These are phyloP conservation scores for Phytophthora ramorum DNA, from an alignment of 352 stramenopile species.

Conservation along the genomic window DNA sequence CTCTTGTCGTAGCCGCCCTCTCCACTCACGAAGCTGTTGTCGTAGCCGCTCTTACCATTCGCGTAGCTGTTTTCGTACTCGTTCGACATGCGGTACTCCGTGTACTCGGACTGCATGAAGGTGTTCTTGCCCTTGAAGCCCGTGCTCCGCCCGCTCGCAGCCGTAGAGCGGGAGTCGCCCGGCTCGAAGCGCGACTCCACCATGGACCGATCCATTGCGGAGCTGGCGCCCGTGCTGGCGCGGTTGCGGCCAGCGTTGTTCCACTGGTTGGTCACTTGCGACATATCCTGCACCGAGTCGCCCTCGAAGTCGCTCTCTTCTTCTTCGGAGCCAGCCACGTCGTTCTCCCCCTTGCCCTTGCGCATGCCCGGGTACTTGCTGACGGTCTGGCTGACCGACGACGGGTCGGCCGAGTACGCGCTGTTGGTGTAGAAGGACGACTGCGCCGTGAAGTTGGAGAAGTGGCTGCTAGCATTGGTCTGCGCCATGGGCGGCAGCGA, in stretches of 20 bases:
- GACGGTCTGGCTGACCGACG: slow-evolving; percentile 22
- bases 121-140: slow-evolving; percentile 20
- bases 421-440: slow-evolving; percentile 39
- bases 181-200: slow-evolving; percentile 21
- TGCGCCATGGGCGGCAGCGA: slow-evolving; percentile 48
- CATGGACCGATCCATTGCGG: slow-evolving; percentile 22
- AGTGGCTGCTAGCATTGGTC: slow-evolving; percentile 33
- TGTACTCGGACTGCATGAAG: slow-evolving; percentile 37
- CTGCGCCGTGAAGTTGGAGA: slow-evolving; percentile 31
- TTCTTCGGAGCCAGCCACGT: slow-evolving; percentile 40
- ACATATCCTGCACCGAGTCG: slow-evolving; percentile 54
- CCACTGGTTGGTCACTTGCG: slow-evolving; percentile 37
- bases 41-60: slow-evolving; percentile 3
- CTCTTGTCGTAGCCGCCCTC: slow-evolving; percentile 31
- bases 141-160: slow-evolving; percentile 21
- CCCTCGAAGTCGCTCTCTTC: slow-evolving; percentile 52
- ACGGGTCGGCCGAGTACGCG: slow-evolving; percentile 26
- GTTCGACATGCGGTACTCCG: slow-evolving; percentile 37
- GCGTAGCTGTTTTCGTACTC: slow-evolving; percentile 27
- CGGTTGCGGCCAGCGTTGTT: slow-evolving; percentile 30
- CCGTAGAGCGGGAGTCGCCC: slow-evolving; percentile 29
- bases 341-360: slow-evolving; percentile 31
- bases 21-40: slow-evolving; percentile 18
- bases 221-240: slow-evolving; percentile 2
- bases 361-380: slow-evolving; percentile 37